Evolutionary conservation across 148 eudicot species (phyloP).

Genomic region (Silene conica): DNA sequence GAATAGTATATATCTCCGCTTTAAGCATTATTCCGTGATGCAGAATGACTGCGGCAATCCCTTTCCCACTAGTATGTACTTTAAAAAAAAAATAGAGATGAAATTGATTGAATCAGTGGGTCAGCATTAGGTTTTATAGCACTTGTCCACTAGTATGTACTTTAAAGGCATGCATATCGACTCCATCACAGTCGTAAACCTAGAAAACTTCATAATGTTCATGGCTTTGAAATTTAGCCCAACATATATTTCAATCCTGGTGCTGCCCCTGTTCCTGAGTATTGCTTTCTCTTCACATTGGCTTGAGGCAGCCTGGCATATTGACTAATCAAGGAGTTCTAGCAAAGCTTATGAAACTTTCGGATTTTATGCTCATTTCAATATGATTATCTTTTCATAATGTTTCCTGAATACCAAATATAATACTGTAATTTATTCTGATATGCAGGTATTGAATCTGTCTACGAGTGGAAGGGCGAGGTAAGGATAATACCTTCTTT

Average conservation of each 20-base stretch:
- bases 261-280: too few species aligned
- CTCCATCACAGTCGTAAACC: too few species aligned
- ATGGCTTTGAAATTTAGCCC: too few species aligned
- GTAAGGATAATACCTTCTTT: constrained; percentile 30
- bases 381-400: not conserved
- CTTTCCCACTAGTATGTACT: too few species aligned
- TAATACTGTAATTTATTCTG: constrained; percentile 1
- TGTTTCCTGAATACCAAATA: not conserved
- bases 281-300: not conserved
- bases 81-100: not conserved
- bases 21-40: too few species aligned
- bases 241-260: too few species aligned
- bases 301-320: not conserved
- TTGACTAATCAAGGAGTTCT: not conserved
- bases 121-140: too few species aligned
- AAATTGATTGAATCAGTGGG: not conserved
- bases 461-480: constrained; percentile 91
- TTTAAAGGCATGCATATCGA: too few species aligned
- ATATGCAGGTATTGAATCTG: constrained; percentile 78
- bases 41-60: too few species aligned
- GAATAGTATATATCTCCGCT: too few species aligned
- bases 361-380: not conserved
- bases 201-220: too few species aligned
- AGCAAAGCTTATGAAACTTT: not conserved
- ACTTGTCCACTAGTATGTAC: too few species aligned